Conservation (phyloP, 805 yeast genomes). For the Barnettozyma populi region DNA sequence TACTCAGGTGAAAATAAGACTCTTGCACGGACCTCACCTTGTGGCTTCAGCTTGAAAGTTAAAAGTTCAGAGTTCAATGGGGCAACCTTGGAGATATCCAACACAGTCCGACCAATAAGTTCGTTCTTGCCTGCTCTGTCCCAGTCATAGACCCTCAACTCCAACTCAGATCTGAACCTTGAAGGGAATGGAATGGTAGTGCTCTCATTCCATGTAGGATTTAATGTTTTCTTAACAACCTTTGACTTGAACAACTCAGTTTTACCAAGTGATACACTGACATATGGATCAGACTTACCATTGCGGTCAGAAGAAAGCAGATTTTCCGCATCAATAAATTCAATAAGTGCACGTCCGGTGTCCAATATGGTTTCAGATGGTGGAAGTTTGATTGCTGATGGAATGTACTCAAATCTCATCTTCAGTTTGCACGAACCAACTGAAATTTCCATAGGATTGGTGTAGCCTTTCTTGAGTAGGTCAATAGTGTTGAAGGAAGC, state of each 20-base stretch:
- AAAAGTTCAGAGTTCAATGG: constrained; percentile 42
- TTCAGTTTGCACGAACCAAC: constrained; percentile 38
- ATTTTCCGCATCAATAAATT: constrained; percentile 49
- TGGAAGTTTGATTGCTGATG: constrained; percentile 48
- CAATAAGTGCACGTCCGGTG: constrained; percentile 58
- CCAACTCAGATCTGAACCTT: constrained; percentile 47
- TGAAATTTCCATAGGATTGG: constrained; percentile 40
- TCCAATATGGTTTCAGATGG: constrained; percentile 59
- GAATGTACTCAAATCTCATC: constrained; percentile 55
- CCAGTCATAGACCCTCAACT: constrained; percentile 63
- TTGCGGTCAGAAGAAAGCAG: constrained; percentile 59
- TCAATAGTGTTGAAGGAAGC: constrained; percentile 45
- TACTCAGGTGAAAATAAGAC: constrained; percentile 61
- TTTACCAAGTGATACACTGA: constrained; percentile 48
- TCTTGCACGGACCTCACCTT: constrained; percentile 52
- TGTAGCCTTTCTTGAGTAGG: constrained; percentile 44
- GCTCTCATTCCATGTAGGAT: constrained; percentile 75
- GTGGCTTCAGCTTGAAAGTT: constrained; percentile 50
- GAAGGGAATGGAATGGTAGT: constrained; percentile 57
- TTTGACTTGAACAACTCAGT: constrained; percentile 51
- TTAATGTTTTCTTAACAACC: constrained; percentile 57
- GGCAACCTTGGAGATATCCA: constrained; percentile 47
- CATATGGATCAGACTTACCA: constrained; percentile 75
- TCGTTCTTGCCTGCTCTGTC: constrained; percentile 71
- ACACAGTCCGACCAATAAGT: constrained; percentile 43